Evolutionary conservation across 192 early-diverging fungal species (phyloP).

Genomic region (Chytriomyces sp.): DNA sequence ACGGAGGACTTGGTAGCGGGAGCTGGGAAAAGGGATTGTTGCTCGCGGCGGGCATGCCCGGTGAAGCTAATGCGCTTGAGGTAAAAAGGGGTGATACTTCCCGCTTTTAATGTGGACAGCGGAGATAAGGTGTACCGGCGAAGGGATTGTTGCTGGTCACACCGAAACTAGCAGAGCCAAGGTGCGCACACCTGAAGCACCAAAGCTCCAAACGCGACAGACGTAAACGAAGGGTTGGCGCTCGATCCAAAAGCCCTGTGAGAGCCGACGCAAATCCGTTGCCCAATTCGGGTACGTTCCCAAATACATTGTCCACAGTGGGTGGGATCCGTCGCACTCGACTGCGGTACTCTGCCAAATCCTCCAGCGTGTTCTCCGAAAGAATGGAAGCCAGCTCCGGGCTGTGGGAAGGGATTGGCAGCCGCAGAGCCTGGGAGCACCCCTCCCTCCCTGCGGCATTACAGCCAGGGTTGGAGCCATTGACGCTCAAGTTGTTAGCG

Average conservation of each 20-base stretch:
- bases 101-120: background rate
- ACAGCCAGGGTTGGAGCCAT: too few species aligned
- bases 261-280: background rate
- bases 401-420: conserved; percentile 7
- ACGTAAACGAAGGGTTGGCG: too few species aligned
- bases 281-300: too few species aligned
- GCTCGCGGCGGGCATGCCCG: background rate
- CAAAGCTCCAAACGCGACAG: too few species aligned
- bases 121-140: background rate
- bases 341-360: background rate
- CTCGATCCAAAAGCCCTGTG: background rate
- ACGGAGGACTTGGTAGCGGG: too few species aligned
- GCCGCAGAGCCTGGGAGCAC: conserved; percentile 17
- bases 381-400: too few species aligned
- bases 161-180: too few species aligned
- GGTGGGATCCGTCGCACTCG: conserved; percentile 18
- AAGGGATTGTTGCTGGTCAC: conserved; percentile 15
- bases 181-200: too few species aligned
- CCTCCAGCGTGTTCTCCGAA: too few species aligned
- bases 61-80: background rate
- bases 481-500: too few species aligned
- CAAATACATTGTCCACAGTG: conserved; percentile 52
- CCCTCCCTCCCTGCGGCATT: background rate
- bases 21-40: conserved; percentile 1
- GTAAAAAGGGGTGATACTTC: background rate